These are phyloP conservation scores for Stephania yunnanensis DNA, from an alignment of 164 flowering plant genomes.

Conservation along the genomic window DNA sequence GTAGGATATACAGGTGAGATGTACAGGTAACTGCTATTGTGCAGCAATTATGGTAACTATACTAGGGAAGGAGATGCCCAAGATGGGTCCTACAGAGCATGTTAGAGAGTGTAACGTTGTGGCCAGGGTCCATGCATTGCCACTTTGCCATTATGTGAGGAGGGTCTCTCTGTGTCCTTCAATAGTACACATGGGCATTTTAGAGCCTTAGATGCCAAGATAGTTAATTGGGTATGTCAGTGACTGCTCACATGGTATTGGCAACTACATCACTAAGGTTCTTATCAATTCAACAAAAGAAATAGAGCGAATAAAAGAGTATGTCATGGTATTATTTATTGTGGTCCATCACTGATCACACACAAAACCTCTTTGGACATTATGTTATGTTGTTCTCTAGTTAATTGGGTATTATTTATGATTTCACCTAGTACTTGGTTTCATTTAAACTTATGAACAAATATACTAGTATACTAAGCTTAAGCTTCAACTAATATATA, in stretches of 20 bases:
- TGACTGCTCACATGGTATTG: slow-evolving; percentile 8
- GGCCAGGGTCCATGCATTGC: slow-evolving; percentile 3
- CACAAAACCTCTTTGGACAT: background rate
- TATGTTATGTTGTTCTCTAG: background rate
- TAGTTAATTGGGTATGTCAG: slow-evolving; percentile 7
- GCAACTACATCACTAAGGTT: background rate
- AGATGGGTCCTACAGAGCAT: slow-evolving; percentile 7
- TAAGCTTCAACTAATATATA: too few species aligned
- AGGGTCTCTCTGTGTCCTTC: background rate
- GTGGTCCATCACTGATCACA: background rate
- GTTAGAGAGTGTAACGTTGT: slow-evolving; percentile 5
- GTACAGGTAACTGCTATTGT: background rate
- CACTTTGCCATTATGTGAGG: slow-evolving; percentile 2
- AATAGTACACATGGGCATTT: slow-evolving; percentile 4
- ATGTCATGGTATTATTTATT: background rate
- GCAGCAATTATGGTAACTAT: slow-evolving; percentile 3
- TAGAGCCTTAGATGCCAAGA: slow-evolving; percentile 4
- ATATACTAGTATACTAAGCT: background rate
- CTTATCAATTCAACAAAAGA: background rate
- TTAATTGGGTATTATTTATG: background rate
- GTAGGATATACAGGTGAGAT: background rate
- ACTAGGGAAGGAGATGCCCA: background rate
- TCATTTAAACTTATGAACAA: background rate
- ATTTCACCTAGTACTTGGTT: background rate
- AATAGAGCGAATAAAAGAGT: background rate